Evolutionary conservation across 495 filamentous ascomycete species (phyloP), one percentile per base, ranked within the genome.

Genomic region (Penicillium taxi): DNA sequence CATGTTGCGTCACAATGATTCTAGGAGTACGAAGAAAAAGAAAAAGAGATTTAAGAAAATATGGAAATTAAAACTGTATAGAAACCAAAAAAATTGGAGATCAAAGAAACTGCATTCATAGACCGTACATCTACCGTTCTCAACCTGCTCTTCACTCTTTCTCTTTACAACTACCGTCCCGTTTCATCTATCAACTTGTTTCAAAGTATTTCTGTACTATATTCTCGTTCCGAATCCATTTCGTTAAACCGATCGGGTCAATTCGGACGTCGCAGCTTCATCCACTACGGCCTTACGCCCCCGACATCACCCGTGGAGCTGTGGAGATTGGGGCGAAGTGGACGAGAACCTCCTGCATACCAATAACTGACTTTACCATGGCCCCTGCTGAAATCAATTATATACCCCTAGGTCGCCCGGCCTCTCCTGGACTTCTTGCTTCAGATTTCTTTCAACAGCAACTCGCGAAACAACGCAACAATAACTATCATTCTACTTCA

Each of bases 401-500:
- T 69, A 63, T 65, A 67, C 61, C 61, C 54, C 56, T 53, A 24
- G 38, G 42, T 50, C 54, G 59, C 56, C 58, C 73, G 42, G 35
- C 48, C 23, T 69, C 64, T 49, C 63, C 69, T 47, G 67, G 67
- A 54, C 72, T 69, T 59, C 52, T 76, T 41, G 50, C 64, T 35
- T 55, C 70, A 50, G 73, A 78, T 60, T 78, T 79, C 64, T 60
- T 68, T 47, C 60, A 70, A 59, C 75, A 78, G 42, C 73, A 77
- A 49, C 50, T 76, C 44, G 58, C 65, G 42, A 79, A 78, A 56
- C 77, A 80, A 55, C 63, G 72, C 39, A 69, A 70, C 41, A 74
- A 68, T 59, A 79, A 82, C 50, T 82, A 74, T 58, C 75, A 81
- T 50, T 79, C 75, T 28, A 69, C 64, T 50, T 70, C 68, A 35